Evolutionary conservation across 495 filamentous ascomycete species (phyloP), one percentile per base, ranked within the genome.

Genomic region (Chlorociboria aeruginascens): DNA sequence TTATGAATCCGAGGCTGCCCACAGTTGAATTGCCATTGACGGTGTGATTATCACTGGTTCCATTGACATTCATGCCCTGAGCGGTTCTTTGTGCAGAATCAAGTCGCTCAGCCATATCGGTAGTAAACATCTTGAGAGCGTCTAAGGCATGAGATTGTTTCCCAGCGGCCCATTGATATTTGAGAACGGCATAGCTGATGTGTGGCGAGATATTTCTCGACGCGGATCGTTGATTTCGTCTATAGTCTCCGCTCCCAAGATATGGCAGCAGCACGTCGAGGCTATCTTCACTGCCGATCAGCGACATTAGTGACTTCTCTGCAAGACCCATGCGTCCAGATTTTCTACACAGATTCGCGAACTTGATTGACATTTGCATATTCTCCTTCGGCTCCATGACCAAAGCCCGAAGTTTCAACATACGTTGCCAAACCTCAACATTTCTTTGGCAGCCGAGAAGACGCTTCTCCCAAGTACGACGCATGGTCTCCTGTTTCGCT

Each of bases 331-430:
- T 89, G 8, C 92, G 82, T 43, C 86, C 84, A 30, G 88, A 94
- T 61, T 97, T 99, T 56, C 92, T 83, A 63, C 92, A 99, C 7
- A 99, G 76, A 55, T 96, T 97, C 50, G 93, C 86, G 57, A 95
- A 97, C 60, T 99, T 99, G 68, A 97, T 96, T 74, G 85, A 94
- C 88, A 97, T 97, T 57, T 92, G 84, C 72, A 93, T 85, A 54
- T 97, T 95, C 61, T 99, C 89, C 29, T 76, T 79, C 3, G 92
- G 89, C 9, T 75, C 76, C 43, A 95, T 89, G 41, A 99, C 92
- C 39, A 99, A 76, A 12, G 85, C 85, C 50, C 93, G 77, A 33
- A 97, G 85, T 61, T 95, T 93, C 20, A 99, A 78, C 87, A 94
- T 97, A 36, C 93, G 75, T 61, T 95, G 89, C 92, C 92, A 99